Base-by-base conservation (phyloP, 2,329 filamentous ascomycete genomes). In the Fusarium chaquense region DNA sequence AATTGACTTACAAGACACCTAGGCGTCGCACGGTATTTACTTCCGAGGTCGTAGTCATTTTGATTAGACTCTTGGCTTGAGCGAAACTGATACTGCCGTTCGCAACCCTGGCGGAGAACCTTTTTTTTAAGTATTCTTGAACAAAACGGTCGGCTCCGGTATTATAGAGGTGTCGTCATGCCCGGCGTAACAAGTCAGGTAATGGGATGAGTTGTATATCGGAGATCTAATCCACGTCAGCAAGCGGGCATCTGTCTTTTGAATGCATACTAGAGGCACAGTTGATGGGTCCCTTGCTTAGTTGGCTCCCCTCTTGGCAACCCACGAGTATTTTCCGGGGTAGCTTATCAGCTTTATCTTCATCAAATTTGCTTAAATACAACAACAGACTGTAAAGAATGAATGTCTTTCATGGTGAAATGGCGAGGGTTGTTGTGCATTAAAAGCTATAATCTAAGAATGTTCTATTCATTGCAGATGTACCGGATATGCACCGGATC, bases 1-100 rank as follows among this genome's bases (percentile, higher is more conserved):
- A 30, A n/a, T 3, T 24, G 16, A 43, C 73, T 68, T 58, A 78
- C 77, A 76, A 54, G 20, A 65, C 57, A 36, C 75, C 74, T 4
- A 78, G 65, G 18, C 72, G 74, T 11, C 77, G 75, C 2, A 76
- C 57, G 16, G 65, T 54, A 3, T 53, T 52, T 15, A 68, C 56
- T 4, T 56, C n/a, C 2, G 61, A 38, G 4, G 13, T 18, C 6
- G 45, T 43, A 2, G 57, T 12, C 69, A 75, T 56, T 74, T 22
- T 58, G 16, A 32, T 26, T 43, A 11, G 6, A 26, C 12, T 10
- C 6, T 40, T 20, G 1, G 18, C 10, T 36, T 44, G 35, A 15
- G 20, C 3, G 2, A 26, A 35, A 20, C 22, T 24, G 5, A 32
- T 33, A 12, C 10, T 26, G 4, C 3, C 5, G n/a, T 11, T 30